A percentile compares a stretch with the other conserved stretches of the same genome.
phyloP scores from a whole-genome alignment of 2,329 filamentous ascomycete species.

The Talaromyces piceae region DNA sequence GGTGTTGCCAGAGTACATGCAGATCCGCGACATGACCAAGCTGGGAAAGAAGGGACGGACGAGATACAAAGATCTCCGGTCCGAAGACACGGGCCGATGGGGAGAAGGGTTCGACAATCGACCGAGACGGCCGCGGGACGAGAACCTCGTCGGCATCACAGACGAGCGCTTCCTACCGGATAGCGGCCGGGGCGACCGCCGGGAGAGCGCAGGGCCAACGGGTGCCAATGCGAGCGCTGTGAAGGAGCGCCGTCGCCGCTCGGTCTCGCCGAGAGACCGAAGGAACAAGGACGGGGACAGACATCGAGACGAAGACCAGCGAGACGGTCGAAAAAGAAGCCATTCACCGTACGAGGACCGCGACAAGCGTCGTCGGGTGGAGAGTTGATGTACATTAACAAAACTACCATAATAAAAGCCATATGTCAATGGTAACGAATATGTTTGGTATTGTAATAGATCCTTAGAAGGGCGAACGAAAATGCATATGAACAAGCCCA shows the following conservation, averaged over 20 bases:
- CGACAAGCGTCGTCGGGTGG: conserved; percentile 35
- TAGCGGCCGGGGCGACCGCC: conserved; percentile 23
- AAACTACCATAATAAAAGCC: too few species aligned
- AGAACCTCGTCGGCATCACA: conserved; percentile 30
- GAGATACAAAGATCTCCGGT: conserved; percentile 79
- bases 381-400: conserved; percentile 11
- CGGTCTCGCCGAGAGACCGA: conserved; percentile 20
- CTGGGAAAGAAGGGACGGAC: conserved; percentile 86
- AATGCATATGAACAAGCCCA: neutral
- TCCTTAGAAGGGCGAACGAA: neutral
- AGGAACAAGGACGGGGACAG: conserved; percentile 32
- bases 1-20: conserved; percentile 80
- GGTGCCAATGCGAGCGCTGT: conserved; percentile 42
- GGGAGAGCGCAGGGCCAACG: conserved; percentile 27
- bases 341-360: conserved; percentile 36
- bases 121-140: conserved; percentile 21
- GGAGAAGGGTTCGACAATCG: conserved; percentile 37
- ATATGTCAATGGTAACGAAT: too few species aligned
- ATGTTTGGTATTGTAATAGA: too few species aligned
- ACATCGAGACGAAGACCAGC: conserved; percentile 31
- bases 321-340: conserved; percentile 43
- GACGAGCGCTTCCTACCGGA: conserved; percentile 44
- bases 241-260: conserved; percentile 28
- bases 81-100: conserved; percentile 87
- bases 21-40: conserved; percentile 88